phyloP scores from a whole-genome alignment of 768 basidiomycete genomes.

The Pleurotus salmoneostramineus region DNA sequence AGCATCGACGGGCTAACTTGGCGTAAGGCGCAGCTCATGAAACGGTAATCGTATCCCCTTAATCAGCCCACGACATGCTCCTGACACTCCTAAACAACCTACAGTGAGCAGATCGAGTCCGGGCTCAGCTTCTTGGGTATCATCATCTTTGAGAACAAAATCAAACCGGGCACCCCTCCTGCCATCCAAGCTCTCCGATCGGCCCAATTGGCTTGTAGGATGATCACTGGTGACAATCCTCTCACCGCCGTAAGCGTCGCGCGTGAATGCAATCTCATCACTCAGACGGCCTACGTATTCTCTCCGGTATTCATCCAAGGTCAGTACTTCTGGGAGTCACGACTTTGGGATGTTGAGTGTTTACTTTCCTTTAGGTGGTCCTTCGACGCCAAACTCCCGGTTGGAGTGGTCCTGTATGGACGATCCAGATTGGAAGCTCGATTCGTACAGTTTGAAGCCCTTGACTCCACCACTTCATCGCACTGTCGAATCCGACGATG shows the following conservation, averaged over 20 bases:
- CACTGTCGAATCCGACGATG: slow-evolving; percentile 58
- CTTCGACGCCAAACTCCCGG: slow-evolving; percentile 48
- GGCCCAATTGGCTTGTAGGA: slow-evolving; percentile 90
- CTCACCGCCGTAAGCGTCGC: slow-evolving; percentile 97
- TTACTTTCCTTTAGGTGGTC: slow-evolving; percentile 41
- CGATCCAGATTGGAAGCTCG: slow-evolving; percentile 78
- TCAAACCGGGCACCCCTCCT: slow-evolving; percentile 88
- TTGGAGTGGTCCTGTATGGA: slow-evolving; percentile 94
- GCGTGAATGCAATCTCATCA: slow-evolving; percentile 86
- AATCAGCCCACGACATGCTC: background rate
- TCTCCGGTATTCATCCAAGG: slow-evolving; percentile 77
- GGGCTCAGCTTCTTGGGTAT: slow-evolving; percentile 88
- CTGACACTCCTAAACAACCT: background rate
- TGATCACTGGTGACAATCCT: slow-evolving; percentile 99
- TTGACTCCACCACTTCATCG: slow-evolving; percentile 65
- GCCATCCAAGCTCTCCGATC: slow-evolving; percentile 85
- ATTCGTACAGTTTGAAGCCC: slow-evolving; percentile 86
- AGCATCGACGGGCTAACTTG: slow-evolving; percentile 90
- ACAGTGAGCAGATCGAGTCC: slow-evolving; percentile 91
- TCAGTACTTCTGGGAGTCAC: slow-evolving; percentile 18
- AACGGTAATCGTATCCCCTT: slow-evolving; percentile 51
- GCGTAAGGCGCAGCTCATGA: slow-evolving; percentile 96
- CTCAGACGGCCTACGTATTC: slow-evolving; percentile 87
- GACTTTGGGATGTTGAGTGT: background rate
- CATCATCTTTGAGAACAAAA: slow-evolving; percentile 96